phyloP scores from a whole-genome alignment of 106 monocot genomes.

The Platanthera zijinensis region DNA sequence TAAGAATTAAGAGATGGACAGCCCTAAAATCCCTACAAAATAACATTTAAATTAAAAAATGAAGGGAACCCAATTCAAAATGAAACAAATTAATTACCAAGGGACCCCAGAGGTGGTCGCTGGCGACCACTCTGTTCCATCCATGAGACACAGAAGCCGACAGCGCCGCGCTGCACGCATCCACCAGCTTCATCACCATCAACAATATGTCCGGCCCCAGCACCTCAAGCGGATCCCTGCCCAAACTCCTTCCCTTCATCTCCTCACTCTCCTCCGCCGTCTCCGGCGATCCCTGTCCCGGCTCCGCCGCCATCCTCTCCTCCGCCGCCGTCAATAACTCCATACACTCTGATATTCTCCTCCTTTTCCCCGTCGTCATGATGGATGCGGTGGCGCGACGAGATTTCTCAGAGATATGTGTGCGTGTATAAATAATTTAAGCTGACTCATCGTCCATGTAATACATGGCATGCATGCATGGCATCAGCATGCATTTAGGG shows the following conservation, averaged over 20 bases:
- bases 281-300: neutral
- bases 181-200: conserved; percentile 31
- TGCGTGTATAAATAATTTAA: too few relatives aligned
- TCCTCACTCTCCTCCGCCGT: neutral
- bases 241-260: neutral
- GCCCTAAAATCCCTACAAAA: too few relatives aligned
- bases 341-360: too few relatives aligned
- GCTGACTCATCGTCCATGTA: too few relatives aligned
- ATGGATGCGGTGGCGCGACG: too few relatives aligned
- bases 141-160: conserved; percentile 30
- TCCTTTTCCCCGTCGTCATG: too few relatives aligned
- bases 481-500: too few relatives aligned
- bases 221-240: conserved; percentile 33
- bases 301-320: neutral
- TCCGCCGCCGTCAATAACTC: neutral
- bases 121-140: conserved; percentile 39
- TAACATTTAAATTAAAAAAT: too few relatives aligned
- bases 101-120: conserved; percentile 45
- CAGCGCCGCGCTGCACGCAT: conserved; percentile 71
- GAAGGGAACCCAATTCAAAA: too few relatives aligned
- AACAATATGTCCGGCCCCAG: conserved; percentile 42
- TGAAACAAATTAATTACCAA: conserved; percentile 3
- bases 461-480: too few relatives aligned
- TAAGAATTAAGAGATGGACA: too few relatives aligned
- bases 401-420: too few relatives aligned